Evolutionary conservation across 805 yeast genomes (phyloP).

Genomic region (Yamadazyma paraphyllophila): DNA sequence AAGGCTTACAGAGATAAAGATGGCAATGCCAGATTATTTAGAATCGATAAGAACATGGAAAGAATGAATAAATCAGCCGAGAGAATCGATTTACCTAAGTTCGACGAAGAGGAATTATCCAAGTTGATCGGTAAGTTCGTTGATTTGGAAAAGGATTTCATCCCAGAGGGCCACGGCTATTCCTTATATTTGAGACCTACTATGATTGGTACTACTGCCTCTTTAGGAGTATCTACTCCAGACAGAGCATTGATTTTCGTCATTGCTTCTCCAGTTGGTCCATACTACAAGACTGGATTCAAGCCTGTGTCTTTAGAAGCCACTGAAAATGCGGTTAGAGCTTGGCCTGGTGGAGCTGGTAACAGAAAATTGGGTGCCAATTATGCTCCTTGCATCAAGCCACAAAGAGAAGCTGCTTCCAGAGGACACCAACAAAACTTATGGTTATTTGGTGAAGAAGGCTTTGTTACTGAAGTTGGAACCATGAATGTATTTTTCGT

Average conservation of each 20-base stretch:
- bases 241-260: constrained; percentile 78
- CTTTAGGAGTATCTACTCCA: constrained; percentile 85
- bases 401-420: constrained; percentile 84
- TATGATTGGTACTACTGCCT: constrained; percentile 86
- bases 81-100: constrained; percentile 85
- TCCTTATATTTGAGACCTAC: constrained; percentile 94
- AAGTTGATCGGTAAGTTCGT: constrained; percentile 76
- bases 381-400: constrained; percentile 93
- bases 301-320: constrained; percentile 94
- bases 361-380: constrained; percentile 95
- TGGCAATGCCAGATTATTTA: constrained; percentile 74
- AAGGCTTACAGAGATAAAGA: constrained; percentile 76
- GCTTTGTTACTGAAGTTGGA: constrained; percentile 90
- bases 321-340: constrained; percentile 93
- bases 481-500: constrained; percentile 95
- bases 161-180: constrained; percentile 86
- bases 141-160: constrained; percentile 68
- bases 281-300: constrained; percentile 87
- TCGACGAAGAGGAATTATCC: constrained; percentile 74
- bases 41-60: constrained; percentile 88
- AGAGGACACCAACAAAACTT: constrained; percentile 95
- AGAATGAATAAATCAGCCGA: constrained; percentile 88
- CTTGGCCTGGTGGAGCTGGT: constrained; percentile 99
- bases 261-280: constrained; percentile 95
- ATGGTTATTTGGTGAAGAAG: constrained; percentile 93